phyloP scores from a whole-genome alignment of 1,139 yeast species.

The Chernovozyma aurita region DNA sequence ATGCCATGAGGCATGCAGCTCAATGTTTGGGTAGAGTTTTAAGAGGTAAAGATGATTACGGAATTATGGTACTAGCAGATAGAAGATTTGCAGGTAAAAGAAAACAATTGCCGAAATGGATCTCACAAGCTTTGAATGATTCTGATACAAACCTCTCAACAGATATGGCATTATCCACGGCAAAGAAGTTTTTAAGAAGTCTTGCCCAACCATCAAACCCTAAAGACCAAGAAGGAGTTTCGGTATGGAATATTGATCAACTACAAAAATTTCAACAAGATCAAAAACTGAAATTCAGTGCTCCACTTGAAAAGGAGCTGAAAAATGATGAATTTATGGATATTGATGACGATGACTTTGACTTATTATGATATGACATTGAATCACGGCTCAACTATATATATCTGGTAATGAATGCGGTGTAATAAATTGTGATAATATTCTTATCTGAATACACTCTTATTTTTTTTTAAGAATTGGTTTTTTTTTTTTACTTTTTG shows the following conservation, averaged over 20 bases:
- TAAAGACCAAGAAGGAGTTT: constrained; percentile 89
- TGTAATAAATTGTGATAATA: no score
- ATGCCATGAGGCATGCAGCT: constrained; percentile 99
- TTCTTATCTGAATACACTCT: no score
- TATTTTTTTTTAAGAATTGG: no score
- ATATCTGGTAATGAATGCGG: no score
- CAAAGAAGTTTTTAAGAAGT: constrained; percentile 85
- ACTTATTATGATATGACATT: constrained; percentile 28
- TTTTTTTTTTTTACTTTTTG: no score
- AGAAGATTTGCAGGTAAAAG: constrained; percentile 85
- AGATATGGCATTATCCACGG: constrained; percentile 95
- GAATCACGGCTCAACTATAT: no score
- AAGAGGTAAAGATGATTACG: constrained; percentile 97
- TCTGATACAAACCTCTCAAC: constrained; percentile 91
- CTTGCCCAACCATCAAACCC: constrained; percentile 94
- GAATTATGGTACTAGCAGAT: constrained; percentile 97
- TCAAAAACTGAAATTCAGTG: constrained; percentile 25
- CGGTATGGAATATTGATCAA: constrained; percentile 85
- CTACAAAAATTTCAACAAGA: constrained; percentile 58
- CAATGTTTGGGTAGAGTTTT: constrained; percentile 96
- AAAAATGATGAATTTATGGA: constrained; percentile 39
- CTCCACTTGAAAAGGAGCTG: constrained; percentile 13
- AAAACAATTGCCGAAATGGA: constrained; percentile 93
- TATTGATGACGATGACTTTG: constrained; percentile 45
- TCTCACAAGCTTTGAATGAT: constrained; percentile 85